Evolutionary conservation across 106 monocot species (phyloP).

Genomic region (Cymbidium sinense): DNA sequence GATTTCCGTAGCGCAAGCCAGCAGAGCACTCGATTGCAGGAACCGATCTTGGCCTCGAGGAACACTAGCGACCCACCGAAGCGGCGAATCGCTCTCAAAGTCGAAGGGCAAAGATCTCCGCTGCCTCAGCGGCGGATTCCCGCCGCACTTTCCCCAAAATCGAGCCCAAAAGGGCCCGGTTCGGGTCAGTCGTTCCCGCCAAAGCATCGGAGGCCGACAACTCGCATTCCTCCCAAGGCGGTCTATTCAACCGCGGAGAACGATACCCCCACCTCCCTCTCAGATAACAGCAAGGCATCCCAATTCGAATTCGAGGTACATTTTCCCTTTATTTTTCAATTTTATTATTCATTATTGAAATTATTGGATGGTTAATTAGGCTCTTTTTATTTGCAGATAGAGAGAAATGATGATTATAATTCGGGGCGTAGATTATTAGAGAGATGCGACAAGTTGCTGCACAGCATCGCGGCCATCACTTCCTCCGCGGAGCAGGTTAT

Average conservation of each 20-base stretch:
- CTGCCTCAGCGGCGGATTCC: conserved; percentile 23
- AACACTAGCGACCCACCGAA: background rate
- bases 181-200: conserved; percentile 17
- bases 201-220: conserved; percentile 16
- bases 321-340: background rate
- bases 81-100: conserved; percentile 16
- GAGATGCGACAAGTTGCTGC: conserved; percentile 79
- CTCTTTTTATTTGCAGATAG: conserved; percentile 17
- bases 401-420: background rate
- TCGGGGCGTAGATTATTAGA: conserved; percentile 30
- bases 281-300: conserved; percentile 23
- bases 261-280: conserved; percentile 6
- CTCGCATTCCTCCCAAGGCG: conserved; percentile 2
- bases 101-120: conserved; percentile 3
- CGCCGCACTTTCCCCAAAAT: conserved; percentile 22
- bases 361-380: background rate
- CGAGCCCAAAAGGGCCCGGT: conserved; percentile 8
- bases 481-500: conserved; percentile 25
- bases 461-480: conserved; percentile 79
- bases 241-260: conserved; percentile 24
- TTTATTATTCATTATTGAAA: background rate
- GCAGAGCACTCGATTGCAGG: conserved; percentile 8
- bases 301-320: conserved; percentile 64
- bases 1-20: background rate
- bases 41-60: conserved; percentile 13